Conservation (phyloP, 805 yeast genomes). For the Candida ovalis region DNA sequence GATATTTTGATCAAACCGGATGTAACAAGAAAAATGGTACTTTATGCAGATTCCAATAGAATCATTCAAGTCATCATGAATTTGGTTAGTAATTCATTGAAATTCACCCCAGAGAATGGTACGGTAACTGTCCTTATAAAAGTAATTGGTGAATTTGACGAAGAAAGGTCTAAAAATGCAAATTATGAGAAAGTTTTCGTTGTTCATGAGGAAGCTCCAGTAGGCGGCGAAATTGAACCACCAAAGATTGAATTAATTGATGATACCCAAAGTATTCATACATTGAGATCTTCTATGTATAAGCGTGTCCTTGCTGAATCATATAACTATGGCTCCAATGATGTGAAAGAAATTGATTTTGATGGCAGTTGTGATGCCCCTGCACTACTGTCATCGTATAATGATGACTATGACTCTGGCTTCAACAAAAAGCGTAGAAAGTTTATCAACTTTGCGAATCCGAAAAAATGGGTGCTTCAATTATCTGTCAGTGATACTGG, state of each 20-base stretch:
- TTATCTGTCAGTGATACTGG: slow-evolving; percentile 87
- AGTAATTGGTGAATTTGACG: slow-evolving; percentile 71
- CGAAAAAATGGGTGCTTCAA: slow-evolving; percentile 54
- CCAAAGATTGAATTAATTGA: slow-evolving; percentile 1
- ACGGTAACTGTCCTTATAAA: slow-evolving; percentile 61
- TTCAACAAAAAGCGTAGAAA: slow-evolving; percentile 11
- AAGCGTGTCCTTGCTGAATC: slow-evolving; percentile 41
- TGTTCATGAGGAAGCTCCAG: slow-evolving; percentile 15
- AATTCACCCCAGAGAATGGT: slow-evolving; percentile 91
- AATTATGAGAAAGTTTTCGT: slow-evolving; percentile 46
- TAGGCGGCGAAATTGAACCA: not conserved
- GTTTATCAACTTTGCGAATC: slow-evolving; percentile 19
- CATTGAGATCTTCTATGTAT: slow-evolving; percentile 31
- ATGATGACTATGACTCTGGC: slow-evolving; percentile 20
- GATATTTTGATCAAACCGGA: slow-evolving; percentile 62
- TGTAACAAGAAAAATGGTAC: slow-evolving; percentile 53
- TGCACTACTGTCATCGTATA: slow-evolving; percentile 8
- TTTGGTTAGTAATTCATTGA: slow-evolving; percentile 82
- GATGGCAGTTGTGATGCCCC: slow-evolving; percentile 1
- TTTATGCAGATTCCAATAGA: slow-evolving; percentile 86
- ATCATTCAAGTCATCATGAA: slow-evolving; percentile 92
- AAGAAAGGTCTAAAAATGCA: slow-evolving; percentile 37
- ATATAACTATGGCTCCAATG: slow-evolving; percentile 25
- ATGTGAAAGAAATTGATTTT: slow-evolving; percentile 12
- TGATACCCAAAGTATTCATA: slow-evolving; percentile 22